Evolutionary conservation across 257 asterid species (phyloP).

Genomic region (Jaltomata sinuosa): DNA sequence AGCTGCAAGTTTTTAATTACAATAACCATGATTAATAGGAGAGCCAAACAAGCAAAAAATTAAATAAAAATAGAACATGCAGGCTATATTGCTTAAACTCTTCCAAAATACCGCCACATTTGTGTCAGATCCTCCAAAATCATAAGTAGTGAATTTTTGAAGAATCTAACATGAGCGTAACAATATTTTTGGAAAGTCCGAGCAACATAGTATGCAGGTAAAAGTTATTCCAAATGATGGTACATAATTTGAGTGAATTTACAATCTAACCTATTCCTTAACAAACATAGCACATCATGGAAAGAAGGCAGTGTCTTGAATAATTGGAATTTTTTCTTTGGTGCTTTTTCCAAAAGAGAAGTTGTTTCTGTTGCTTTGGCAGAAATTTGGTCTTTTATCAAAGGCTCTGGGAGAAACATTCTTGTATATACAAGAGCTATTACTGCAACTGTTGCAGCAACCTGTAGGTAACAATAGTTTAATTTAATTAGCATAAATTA

Average conservation of each 20-base stretch:
- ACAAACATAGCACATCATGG: slow-evolving; percentile 45
- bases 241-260: neutral
- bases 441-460: slow-evolving; percentile 54
- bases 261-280: slow-evolving; percentile 47
- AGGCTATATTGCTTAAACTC: neutral
- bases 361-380: slow-evolving; percentile 33
- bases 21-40: neutral
- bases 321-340: slow-evolving; percentile 30
- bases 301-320: slow-evolving; percentile 52
- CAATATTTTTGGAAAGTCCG: neutral
- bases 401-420: slow-evolving; percentile 63
- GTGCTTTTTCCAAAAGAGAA: slow-evolving; percentile 51
- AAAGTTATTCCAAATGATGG: neutral
- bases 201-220: neutral
- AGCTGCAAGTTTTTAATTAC: slow-evolving; percentile 29
- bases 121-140: neutral
- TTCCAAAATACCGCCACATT: neutral
- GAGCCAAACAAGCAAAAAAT: neutral
- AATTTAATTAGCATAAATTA: neutral
- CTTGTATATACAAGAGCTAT: slow-evolving; percentile 68
- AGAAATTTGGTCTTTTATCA: neutral
- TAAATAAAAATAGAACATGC: neutral
- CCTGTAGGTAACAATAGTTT: slow-evolving; percentile 23
- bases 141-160: rapidly evolving
- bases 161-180: rapidly evolving